Evolutionary conservation across 2,329 filamentous ascomycete genomes (phyloP).

Genomic region (Talaromyces atroroseus): DNA sequence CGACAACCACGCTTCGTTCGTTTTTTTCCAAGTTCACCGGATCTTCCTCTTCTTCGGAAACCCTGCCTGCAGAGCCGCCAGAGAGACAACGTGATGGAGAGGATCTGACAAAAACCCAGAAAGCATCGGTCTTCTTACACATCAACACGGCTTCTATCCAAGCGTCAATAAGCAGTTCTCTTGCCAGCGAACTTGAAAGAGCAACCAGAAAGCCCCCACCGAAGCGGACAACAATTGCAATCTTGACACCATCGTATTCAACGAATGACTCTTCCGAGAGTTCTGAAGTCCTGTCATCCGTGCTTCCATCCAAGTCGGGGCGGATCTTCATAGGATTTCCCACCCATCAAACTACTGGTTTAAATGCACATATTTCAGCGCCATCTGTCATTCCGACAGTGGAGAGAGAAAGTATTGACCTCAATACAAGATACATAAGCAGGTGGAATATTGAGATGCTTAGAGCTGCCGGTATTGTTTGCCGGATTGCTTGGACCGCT

Average conservation of each 20-base stretch:
- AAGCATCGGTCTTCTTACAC: slow-evolving; percentile 78
- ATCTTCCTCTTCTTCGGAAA: slow-evolving; percentile 46
- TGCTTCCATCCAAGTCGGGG: slow-evolving; percentile 82
- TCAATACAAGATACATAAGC: slow-evolving; percentile 91
- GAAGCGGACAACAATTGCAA: slow-evolving; percentile 75
- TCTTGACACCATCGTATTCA: slow-evolving; percentile 87
- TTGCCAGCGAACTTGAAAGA: slow-evolving; percentile 81
- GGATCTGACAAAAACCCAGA: slow-evolving; percentile 65
- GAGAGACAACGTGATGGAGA: slow-evolving; percentile 60
- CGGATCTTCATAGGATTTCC: slow-evolving; percentile 97
- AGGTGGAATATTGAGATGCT: slow-evolving; percentile 95
- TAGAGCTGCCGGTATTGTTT: slow-evolving; percentile 81
- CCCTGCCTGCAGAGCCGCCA: slow-evolving; percentile 44
- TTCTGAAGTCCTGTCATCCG: slow-evolving; percentile 77
- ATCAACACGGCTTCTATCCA: slow-evolving; percentile 78
- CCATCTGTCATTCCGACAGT: slow-evolving; percentile 96
- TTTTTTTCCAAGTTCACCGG: slow-evolving; percentile 77
- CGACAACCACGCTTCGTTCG: slow-evolving; percentile 60
- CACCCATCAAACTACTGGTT: slow-evolving; percentile 92
- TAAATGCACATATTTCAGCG: slow-evolving; percentile 89
- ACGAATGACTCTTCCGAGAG: slow-evolving; percentile 63
- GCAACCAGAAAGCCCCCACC: slow-evolving; percentile 97
- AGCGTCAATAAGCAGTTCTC: slow-evolving; percentile 65
- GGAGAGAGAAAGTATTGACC: slow-evolving; percentile 90
- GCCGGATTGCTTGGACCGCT: slow-evolving; percentile 77